These are phyloP conservation scores for Globisporangium cederbergense DNA, from an alignment of 352 stramenopile species.

Conservation along the genomic window DNA sequence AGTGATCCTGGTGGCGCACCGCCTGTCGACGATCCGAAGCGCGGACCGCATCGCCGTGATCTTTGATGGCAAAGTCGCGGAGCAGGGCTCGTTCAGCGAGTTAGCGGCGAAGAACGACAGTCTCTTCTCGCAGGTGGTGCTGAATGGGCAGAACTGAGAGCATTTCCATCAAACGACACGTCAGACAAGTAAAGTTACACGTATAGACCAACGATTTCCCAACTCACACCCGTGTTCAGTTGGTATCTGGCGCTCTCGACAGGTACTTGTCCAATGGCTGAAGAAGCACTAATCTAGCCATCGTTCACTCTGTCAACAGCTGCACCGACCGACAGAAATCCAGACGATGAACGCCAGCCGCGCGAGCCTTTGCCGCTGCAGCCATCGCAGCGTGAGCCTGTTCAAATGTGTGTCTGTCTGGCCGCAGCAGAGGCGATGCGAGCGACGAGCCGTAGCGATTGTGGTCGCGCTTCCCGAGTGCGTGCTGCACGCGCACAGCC, in stretches of 20 bases:
- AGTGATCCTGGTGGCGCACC: constrained; percentile 96
- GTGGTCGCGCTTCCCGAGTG: constrained; percentile 32
- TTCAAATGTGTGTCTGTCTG: constrained; percentile 31
- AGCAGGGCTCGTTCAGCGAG: constrained; percentile 72
- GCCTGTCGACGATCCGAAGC: constrained; percentile 92
- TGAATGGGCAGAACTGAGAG: constrained; percentile 51
- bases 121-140: constrained; percentile 73
- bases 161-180: no score
- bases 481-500: constrained; percentile 35
- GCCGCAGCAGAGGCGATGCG: constrained; percentile 29
- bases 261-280: neutral
- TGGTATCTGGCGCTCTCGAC: neutral
- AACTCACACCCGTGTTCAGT: neutral
- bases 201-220: neutral
- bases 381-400: constrained; percentile 6
- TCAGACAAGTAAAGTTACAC: constrained; percentile 5
- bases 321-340: neutral
- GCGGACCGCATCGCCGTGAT: constrained; percentile 85
- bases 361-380: neutral
- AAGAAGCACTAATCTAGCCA: neutral
- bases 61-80: constrained; percentile 52
- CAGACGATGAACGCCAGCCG: neutral
- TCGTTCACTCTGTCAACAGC: neutral
- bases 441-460: constrained; percentile 8
- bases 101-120: constrained; percentile 58